These are phyloP conservation scores for Grosmannia serpens DNA, from an alignment of 2,329 filamentous ascomycete genomes.

Conservation along the genomic window DNA sequence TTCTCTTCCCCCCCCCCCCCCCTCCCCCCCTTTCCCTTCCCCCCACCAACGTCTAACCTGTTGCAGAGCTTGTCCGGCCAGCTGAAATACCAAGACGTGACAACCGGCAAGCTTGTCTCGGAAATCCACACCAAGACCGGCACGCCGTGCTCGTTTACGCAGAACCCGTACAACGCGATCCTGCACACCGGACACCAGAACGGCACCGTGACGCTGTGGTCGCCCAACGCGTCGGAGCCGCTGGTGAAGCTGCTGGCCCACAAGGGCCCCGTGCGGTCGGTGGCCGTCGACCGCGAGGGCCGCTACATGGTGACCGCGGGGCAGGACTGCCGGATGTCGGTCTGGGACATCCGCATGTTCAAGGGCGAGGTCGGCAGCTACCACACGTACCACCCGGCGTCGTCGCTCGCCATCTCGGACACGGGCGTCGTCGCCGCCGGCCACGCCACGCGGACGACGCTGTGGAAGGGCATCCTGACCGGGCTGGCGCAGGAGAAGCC, in stretches of 20 bases:
- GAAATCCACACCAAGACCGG: slow-evolving; percentile 80
- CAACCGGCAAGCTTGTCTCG: slow-evolving; percentile 77
- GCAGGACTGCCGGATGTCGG: slow-evolving; percentile 14
- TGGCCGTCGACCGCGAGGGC: slow-evolving; percentile 80
- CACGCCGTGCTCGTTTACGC: slow-evolving; percentile 67
- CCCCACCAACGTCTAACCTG: background rate
- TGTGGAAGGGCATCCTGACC: slow-evolving; percentile 71
- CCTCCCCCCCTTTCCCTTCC: background rate
- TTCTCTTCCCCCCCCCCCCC: too few relatives aligned
- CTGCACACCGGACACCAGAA: slow-evolving; percentile 91
- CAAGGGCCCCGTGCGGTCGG: slow-evolving; percentile 71
- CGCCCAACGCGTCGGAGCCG: slow-evolving; percentile 75
- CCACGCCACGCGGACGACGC: slow-evolving; percentile 77
- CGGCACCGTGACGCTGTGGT: slow-evolving; percentile 90
- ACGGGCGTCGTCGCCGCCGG: slow-evolving; percentile 78
- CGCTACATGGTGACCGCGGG: slow-evolving; percentile 36
- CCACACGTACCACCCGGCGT: slow-evolving; percentile 69
- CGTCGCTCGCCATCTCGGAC: slow-evolving; percentile 80
- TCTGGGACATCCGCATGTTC: slow-evolving; percentile 28
- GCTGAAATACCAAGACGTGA: slow-evolving; percentile 90
- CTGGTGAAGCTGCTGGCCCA: slow-evolving; percentile 88
- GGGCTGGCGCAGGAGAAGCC: slow-evolving; percentile 63
- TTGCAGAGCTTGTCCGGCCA: slow-evolving; percentile 63
- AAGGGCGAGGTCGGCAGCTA: slow-evolving; percentile 78
- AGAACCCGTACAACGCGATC: slow-evolving; percentile 88